Conservation (phyloP, 1,284 basidiomycete genomes). For the Amylostereum areolatum region DNA sequence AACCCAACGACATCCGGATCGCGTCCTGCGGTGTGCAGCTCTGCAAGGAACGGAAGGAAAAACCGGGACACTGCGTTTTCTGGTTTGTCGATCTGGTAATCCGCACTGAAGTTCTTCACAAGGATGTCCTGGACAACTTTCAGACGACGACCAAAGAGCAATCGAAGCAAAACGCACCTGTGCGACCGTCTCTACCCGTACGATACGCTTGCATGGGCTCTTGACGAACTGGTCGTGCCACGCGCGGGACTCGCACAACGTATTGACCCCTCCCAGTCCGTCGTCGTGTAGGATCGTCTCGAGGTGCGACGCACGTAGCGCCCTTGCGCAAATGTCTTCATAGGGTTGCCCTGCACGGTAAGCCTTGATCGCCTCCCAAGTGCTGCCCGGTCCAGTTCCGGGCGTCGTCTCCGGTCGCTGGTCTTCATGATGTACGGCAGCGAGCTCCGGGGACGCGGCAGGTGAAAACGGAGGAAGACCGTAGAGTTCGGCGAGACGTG, state of each 20-base stretch:
- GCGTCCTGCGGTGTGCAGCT: conserved; percentile 28
- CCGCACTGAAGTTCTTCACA: conserved; percentile 21
- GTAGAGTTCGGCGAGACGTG: conserved; percentile 46
- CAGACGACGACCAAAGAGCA: background rate
- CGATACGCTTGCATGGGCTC: conserved; percentile 50
- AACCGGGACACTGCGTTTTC: conserved; percentile 28
- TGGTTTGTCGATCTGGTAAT: conserved; percentile 7
- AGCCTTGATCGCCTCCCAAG: conserved; percentile 54
- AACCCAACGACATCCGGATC: conserved; percentile 56
- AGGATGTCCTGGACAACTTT: conserved; percentile 27
- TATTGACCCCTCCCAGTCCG: conserved; percentile 44
- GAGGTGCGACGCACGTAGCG: conserved; percentile 47
- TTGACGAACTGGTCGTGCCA: conserved; percentile 60
- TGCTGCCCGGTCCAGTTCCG: conserved; percentile 22
- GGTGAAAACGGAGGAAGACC: conserved; percentile 20
- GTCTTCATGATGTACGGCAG: background rate
- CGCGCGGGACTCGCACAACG: conserved; percentile 41
- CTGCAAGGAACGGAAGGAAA: conserved; percentile 22
- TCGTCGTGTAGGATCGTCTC: conserved; percentile 69
- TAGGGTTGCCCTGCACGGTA: conserved; percentile 41
- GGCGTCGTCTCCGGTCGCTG: background rate
- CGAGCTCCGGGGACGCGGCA: background rate
- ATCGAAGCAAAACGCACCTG: conserved; percentile 38
- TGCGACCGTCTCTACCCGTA: conserved; percentile 60
- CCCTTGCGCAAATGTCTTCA: conserved; percentile 45